These are phyloP conservation scores for Achaetomiella virescens DNA, from an alignment of 495 filamentous ascomycete species.

Conservation along the genomic window DNA sequence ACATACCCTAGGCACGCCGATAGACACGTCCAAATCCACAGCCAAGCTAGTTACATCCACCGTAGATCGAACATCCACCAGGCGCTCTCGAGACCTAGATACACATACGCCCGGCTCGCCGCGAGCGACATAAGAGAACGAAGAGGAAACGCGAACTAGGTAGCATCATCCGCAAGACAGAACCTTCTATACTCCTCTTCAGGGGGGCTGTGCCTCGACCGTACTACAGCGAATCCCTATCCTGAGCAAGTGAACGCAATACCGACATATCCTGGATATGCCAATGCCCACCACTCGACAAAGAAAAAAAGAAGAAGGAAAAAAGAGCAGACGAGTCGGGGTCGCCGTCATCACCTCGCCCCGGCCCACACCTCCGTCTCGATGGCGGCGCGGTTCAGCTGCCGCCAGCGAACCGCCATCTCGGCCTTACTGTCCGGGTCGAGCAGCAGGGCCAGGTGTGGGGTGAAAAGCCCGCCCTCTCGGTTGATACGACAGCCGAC, in stretches of 20 bases:
- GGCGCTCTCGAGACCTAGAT: neutral
- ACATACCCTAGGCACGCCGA: neutral
- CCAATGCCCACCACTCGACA: too few species aligned
- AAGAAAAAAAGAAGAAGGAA: neutral
- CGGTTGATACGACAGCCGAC: slow-evolving; percentile 4
- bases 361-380: neutral
- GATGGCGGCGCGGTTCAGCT: slow-evolving; percentile 4
- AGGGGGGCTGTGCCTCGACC: neutral
- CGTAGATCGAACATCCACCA: neutral
- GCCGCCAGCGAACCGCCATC: slow-evolving; percentile 1
- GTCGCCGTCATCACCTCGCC: neutral
- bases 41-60: neutral
- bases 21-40: neutral
- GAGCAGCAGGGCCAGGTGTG: slow-evolving; percentile 1
- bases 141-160: neutral
- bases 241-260: neutral
- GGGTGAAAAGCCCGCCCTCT: slow-evolving; percentile 1
- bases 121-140: neutral
- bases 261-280: neutral
- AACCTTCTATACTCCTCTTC: neutral
- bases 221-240: neutral
- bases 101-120: neutral
- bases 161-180: neutral
- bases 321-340: neutral
- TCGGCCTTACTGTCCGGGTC: slow-evolving; percentile 3